These are phyloP conservation scores for Gaeumannomyces sp. DNA, from an alignment of 2,329 filamentous ascomycete species.

Conservation along the genomic window DNA sequence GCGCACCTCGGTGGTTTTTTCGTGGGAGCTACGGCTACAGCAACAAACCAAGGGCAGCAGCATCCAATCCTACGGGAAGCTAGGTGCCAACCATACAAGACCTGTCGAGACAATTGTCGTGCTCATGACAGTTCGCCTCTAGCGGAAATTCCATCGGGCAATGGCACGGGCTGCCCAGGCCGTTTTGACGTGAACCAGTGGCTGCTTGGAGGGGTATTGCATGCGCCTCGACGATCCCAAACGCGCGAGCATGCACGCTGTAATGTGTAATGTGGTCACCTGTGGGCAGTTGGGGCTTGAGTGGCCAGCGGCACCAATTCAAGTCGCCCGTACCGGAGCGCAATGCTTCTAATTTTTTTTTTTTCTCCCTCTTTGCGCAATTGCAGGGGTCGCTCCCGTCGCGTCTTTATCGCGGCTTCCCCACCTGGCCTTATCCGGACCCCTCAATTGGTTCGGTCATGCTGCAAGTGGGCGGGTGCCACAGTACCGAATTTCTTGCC, in stretches of 20 bases:
- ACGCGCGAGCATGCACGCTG: too few relatives aligned
- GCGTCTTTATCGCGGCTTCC: not conserved
- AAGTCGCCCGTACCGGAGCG: not conserved
- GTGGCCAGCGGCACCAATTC: too few relatives aligned
- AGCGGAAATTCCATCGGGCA: not conserved
- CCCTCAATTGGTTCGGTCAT: not conserved
- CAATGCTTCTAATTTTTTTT: not conserved
- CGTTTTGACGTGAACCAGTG: not conserved
- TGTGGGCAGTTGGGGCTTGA: too few relatives aligned
- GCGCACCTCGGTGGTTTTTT: not conserved
- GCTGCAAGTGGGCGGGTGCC: constrained; percentile 2
- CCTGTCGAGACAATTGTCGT: not conserved
- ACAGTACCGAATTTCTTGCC: constrained; percentile 4
- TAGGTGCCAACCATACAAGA: not conserved
- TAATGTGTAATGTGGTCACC: too few relatives aligned
- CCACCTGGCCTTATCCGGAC: not conserved
- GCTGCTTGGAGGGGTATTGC: not conserved
- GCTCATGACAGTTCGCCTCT: not conserved
- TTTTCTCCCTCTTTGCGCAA: too few relatives aligned
- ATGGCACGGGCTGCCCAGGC: not conserved
- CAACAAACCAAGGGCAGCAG: not conserved
- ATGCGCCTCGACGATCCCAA: too few relatives aligned
- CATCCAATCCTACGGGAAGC: not conserved
- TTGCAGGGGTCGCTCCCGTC: not conserved
- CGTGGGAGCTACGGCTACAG: not conserved